Base-by-base conservation (phyloP, 176 grass and related monocot genomes). In the Dactylis glomerata region DNA sequence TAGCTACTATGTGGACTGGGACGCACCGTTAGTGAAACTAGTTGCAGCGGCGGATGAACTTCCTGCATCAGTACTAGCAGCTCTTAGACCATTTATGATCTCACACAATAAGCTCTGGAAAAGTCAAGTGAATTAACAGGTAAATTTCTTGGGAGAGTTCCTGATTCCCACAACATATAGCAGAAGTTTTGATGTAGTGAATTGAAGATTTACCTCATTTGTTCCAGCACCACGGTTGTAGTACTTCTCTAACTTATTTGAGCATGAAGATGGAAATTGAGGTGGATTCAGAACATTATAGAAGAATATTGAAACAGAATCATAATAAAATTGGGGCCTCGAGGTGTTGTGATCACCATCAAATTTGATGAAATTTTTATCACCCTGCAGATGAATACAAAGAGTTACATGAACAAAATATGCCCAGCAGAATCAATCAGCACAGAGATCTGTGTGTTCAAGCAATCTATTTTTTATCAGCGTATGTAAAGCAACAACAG, bases 281-380 rank as follows among this genome's bases (percentile, higher is more conserved):
- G 97, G 93, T 65, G 97, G 97, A 23, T 82, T 87, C 23, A 99
- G 84, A 81, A 99, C 84, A 61, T 96, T 99, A 74, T 96, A 99
- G 85, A 99, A 99, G 86, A 99, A 99, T 83, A 99, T 94, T 30
- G 93, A 96, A 94, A 99, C 97, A 76, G 97, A 96, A 84, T 99
- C 93, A 22, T 99, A 99, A 67, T 96, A 99, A 85, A 99, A 96
- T 75, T 99, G 93, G 22, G 97, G 97, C 84, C 97, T 96, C 20
- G 90, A 86, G 2, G 97, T 91, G 81, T 96, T 99, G 84, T 99
- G 97, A 87, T 96, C 93, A 64, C 97, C 97, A 15, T 99, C 92
- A 94, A 99, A 99, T 89, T 94, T 94, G 52, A 99, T 96, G 68
- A 96, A 63, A 79, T 96, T 99, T 88, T 99, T 99, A 86, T 99